These are phyloP conservation scores for Talaromyces ruber DNA, from an alignment of 495 filamentous ascomycete genomes.

Conservation along the genomic window DNA sequence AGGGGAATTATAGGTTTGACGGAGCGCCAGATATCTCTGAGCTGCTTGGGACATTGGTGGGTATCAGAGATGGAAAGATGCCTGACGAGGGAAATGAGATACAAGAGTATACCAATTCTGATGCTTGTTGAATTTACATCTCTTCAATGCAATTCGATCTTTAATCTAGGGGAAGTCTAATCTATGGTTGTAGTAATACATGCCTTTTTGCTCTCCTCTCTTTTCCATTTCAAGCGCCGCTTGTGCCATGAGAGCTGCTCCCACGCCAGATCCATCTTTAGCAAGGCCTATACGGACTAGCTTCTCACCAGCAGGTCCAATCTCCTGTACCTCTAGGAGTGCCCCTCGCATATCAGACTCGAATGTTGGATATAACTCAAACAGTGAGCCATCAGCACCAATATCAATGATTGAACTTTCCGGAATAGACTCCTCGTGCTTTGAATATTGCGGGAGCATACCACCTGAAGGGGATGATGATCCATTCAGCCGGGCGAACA, in stretches of 20 bases:
- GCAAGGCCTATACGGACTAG: constrained; percentile 24
- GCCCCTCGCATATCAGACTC: constrained; percentile 23
- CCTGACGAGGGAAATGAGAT: not conserved
- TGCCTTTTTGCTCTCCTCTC: not conserved
- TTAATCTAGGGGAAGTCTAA: not conserved
- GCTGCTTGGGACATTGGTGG: constrained; percentile 28
- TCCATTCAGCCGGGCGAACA: not conserved
- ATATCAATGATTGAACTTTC: constrained; percentile 55
- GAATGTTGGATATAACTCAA: constrained; percentile 65
- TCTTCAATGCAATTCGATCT: not conserved
- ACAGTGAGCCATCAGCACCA: constrained; percentile 81
- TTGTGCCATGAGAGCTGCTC: constrained; percentile 27
- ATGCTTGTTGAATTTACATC: not conserved
- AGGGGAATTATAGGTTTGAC: constrained; percentile 37
- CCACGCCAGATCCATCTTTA: constrained; percentile 32
- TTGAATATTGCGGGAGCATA: not conserved
- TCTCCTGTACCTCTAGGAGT: constrained; percentile 19
- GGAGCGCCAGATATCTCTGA: constrained; percentile 40
- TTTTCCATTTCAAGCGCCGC: constrained; percentile 7
- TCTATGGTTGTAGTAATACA: not conserved
- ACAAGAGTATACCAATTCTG: not conserved
- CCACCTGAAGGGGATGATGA: not conserved
- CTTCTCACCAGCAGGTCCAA: constrained; percentile 22
- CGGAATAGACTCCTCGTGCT: not conserved
- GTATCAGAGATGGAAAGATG: constrained; percentile 15